Percentiles rank a stretch among this genome's conserved stretches.
Evolutionary conservation across 2,329 filamentous ascomycete genomes (phyloP).

Genomic region (Sporothrix curviconia): DNA sequence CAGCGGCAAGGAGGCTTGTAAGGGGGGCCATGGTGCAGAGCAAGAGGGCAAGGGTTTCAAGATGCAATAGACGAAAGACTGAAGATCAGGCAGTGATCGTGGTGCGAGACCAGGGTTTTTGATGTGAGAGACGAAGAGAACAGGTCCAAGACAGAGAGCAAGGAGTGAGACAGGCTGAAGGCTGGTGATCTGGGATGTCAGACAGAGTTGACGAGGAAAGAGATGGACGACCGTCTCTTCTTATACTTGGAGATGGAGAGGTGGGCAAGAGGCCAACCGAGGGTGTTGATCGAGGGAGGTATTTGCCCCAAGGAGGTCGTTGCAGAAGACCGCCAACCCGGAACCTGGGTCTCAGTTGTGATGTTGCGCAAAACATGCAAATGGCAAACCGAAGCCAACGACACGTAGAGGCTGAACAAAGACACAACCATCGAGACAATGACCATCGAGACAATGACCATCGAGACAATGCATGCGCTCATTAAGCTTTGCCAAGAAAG

Average conservation of each 20-base stretch:
- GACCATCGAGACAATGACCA: neutral
- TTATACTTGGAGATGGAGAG: neutral
- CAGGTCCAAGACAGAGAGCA: neutral
- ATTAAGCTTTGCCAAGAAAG: conserved; percentile 6
- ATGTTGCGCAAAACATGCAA: too few relatives aligned
- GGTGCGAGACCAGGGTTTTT: neutral
- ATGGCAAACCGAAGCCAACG: too few relatives aligned
- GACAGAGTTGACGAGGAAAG: neutral
- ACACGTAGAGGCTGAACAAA: too few relatives aligned
- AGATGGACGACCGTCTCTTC: neutral
- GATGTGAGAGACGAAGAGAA: neutral
- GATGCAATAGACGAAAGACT: neutral
- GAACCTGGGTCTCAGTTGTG: too few relatives aligned
- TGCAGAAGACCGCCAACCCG: too few relatives aligned
- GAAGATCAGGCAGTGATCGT: neutral
- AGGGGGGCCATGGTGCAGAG: conserved; percentile 11
- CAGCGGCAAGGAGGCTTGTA: conserved; percentile 21
- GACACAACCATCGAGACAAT: neutral
- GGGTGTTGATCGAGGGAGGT: too few relatives aligned
- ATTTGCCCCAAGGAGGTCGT: too few relatives aligned
- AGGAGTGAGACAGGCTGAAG: neutral
- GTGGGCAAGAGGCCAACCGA: too few relatives aligned
- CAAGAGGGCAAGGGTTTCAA: neutral
- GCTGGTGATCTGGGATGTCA: conserved; percentile 4
- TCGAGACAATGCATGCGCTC: too few relatives aligned